A percentile compares a stretch with the other conserved stretches of the same genome.
Conservation (phyloP, 139 green algal species). For the Chara braunii region DNA sequence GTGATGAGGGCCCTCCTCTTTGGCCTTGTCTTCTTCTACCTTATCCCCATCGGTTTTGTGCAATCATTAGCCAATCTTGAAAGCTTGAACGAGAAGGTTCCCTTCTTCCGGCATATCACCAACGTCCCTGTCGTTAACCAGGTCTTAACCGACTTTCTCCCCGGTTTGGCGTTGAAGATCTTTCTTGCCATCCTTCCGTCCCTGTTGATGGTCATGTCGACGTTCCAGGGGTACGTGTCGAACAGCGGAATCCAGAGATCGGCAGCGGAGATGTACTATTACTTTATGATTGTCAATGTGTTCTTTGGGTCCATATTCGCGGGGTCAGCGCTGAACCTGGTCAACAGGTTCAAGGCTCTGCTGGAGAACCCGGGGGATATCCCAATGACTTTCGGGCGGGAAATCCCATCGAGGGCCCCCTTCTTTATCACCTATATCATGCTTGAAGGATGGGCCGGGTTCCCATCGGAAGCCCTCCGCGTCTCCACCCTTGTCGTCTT, state of each 20-base stretch:
- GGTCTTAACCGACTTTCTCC: conserved; percentile 31
- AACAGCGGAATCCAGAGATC: conserved; percentile 3
- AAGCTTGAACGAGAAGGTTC: conserved; percentile 17
- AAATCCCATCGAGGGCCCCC: conserved; percentile 25
- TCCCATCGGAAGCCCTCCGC: conserved; percentile 23
- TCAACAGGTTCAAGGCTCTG: conserved; percentile 22
- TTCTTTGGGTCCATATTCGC: conserved; percentile 29
- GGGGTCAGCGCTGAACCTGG: conserved; percentile 6
- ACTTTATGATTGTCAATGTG: conserved; percentile 36
- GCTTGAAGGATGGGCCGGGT: conserved; percentile 29
- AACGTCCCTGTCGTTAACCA: conserved; percentile 4
- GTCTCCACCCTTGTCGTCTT: conserved; percentile 25
- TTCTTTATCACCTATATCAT: conserved; percentile 42
- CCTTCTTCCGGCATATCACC: conserved; percentile 20
- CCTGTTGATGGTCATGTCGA: conserved; percentile 16
- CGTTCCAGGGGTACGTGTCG: conserved; percentile 18
- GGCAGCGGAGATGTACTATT: conserved; percentile 25
- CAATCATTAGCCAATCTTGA: conserved; percentile 31
- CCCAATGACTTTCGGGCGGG: conserved; percentile 3
- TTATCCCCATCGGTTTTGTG: conserved; percentile 30
- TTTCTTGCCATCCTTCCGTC: conserved; percentile 28
- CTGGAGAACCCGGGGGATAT: too few relatives aligned
- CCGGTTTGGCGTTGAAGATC: conserved; percentile 28
- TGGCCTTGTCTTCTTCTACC: conserved; percentile 21
- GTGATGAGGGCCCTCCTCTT: conserved; percentile 6